A percentile compares a stretch with the other conserved stretches of the same genome.
These are phyloP conservation scores for Cladophialophora bantiana DNA, from an alignment of 2,329 filamentous ascomycete species.

Conservation along the genomic window DNA sequence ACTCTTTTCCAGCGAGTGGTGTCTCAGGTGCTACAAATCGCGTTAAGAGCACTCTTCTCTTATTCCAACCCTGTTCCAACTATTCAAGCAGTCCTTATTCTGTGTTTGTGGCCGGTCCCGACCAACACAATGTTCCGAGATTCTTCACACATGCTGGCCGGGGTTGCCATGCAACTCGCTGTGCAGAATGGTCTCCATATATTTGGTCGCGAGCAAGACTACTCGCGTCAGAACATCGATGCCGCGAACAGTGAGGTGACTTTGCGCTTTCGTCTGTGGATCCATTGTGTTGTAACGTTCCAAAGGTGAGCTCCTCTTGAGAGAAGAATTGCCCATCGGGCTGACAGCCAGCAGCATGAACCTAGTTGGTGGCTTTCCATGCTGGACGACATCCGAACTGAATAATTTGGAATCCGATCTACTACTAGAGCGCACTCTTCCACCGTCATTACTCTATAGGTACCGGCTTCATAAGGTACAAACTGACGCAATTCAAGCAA, in stretches of 20 bases:
- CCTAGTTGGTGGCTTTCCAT: slow-evolving; percentile 22
- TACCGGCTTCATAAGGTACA: slow-evolving; percentile 23
- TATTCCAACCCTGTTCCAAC: slow-evolving; percentile 13
- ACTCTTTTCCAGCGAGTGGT: slow-evolving; percentile 24
- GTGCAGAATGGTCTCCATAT: slow-evolving; percentile 26
- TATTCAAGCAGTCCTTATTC: slow-evolving; percentile 23
- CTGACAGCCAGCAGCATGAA: slow-evolving; percentile 19
- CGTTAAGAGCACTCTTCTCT: slow-evolving; percentile 17
- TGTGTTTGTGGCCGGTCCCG: slow-evolving; percentile 27
- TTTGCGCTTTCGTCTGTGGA: slow-evolving; percentile 24
- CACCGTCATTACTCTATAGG: slow-evolving; percentile 15
- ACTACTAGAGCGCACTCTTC: slow-evolving; percentile 12
- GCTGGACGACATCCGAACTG: slow-evolving; percentile 14
- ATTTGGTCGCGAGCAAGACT: slow-evolving; percentile 26
- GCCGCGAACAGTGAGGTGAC: slow-evolving; percentile 11
- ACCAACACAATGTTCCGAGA: slow-evolving; percentile 19
- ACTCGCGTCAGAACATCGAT: slow-evolving; percentile 22
- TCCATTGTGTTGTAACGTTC: slow-evolving; percentile 20
- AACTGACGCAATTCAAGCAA: slow-evolving; percentile 18
- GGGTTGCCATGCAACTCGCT: slow-evolving; percentile 25
- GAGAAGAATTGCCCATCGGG: background rate
- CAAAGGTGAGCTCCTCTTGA: slow-evolving; percentile 18
- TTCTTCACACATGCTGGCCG: slow-evolving; percentile 22
- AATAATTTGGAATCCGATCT: slow-evolving; percentile 1
- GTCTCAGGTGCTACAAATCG: slow-evolving; percentile 20